A percentile compares a stretch with the other conserved stretches of the same genome.
Conservation (phyloP, 2,329 filamentous ascomycete species). For the Trichoderma gracile region DNA sequence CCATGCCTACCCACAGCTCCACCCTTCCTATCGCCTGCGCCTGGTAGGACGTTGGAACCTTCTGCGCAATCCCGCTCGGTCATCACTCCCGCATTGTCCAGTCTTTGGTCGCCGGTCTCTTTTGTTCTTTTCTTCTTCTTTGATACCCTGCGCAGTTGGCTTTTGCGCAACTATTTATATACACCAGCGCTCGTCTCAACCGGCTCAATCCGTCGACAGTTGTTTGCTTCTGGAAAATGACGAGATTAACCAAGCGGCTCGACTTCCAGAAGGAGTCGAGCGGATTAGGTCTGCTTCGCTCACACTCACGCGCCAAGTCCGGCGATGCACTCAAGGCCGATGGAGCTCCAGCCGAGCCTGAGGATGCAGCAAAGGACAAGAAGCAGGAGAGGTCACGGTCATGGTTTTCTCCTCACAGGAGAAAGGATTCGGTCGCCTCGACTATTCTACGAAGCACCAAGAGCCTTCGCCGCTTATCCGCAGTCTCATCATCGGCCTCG, state of each 20-base stretch:
- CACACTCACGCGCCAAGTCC: conserved; percentile 14
- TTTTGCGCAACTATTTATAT: conserved; percentile 11
- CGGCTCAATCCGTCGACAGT: not conserved
- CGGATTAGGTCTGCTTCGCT: conserved; percentile 12
- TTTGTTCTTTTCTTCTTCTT: conserved; percentile 6
- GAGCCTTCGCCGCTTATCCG: conserved; percentile 21
- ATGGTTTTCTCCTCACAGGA: conserved; percentile 25
- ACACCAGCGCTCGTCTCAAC: not conserved
- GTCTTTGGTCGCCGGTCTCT: conserved; percentile 8
- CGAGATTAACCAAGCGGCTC: conserved; percentile 17
- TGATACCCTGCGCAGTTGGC: conserved; percentile 23
- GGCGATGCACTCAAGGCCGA: conserved; percentile 1
- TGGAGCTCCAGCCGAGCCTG: not conserved
- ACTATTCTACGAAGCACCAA: conserved; percentile 19
- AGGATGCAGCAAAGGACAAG: conserved; percentile 12
- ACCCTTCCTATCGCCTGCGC: conserved; percentile 23
- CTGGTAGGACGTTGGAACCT: conserved; percentile 19
- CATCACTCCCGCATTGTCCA: not conserved
- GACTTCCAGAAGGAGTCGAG: conserved; percentile 17
- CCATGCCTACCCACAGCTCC: conserved; percentile 19
- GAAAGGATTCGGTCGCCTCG: conserved; percentile 23
- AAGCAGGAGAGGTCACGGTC: conserved; percentile 23
- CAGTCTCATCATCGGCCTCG: conserved; percentile 16
- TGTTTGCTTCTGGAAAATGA: conserved; percentile 7
- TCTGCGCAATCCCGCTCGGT: conserved; percentile 14